These are phyloP conservation scores for Rutstroemia sp. DNA, from an alignment of 2,329 filamentous ascomycete species.

Conservation along the genomic window DNA sequence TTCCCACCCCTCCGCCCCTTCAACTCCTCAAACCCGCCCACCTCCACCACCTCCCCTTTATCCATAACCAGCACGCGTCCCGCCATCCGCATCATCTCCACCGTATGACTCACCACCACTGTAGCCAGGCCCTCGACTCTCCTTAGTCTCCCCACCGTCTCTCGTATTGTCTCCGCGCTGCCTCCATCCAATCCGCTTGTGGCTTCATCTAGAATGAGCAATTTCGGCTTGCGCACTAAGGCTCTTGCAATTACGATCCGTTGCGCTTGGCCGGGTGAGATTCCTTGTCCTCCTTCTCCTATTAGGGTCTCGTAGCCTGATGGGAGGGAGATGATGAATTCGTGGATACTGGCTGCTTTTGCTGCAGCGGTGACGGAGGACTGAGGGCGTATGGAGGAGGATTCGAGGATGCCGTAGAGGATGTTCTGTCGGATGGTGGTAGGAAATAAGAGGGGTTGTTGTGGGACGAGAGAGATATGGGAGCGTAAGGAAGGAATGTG, in stretches of 20 bases:
- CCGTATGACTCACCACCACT: conserved; percentile 73
- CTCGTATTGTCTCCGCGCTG: conserved; percentile 55
- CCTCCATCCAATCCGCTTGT: conserved; percentile 72
- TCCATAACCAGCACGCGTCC: conserved; percentile 68
- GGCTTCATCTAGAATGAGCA: conserved; percentile 81
- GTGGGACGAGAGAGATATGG: conserved; percentile 60
- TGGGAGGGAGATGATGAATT: conserved; percentile 68
- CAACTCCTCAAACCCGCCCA: conserved; percentile 59
- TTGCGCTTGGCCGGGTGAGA: conserved; percentile 81
- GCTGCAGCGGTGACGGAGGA: conserved; percentile 45
- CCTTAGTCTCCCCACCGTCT: conserved; percentile 48
- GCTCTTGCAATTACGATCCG: conserved; percentile 75
- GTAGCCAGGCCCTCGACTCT: conserved; percentile 51
- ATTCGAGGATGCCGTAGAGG: conserved; percentile 60
- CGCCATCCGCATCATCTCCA: conserved; percentile 79
- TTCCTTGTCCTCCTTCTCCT: conserved; percentile 64
- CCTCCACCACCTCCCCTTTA: conserved; percentile 57
- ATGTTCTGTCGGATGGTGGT: conserved; percentile 75
- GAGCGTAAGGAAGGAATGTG: conserved; percentile 54
- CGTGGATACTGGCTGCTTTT: conserved; percentile 58
- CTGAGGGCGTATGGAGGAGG: conserved; percentile 41
- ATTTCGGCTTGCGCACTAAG: conserved; percentile 59
- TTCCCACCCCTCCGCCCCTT: conserved; percentile 13
- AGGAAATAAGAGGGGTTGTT: conserved; percentile 71
- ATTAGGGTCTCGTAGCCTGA: conserved; percentile 64